Conservation (phyloP, 441 rosid species). For the Erysimum cheiri region DNA sequence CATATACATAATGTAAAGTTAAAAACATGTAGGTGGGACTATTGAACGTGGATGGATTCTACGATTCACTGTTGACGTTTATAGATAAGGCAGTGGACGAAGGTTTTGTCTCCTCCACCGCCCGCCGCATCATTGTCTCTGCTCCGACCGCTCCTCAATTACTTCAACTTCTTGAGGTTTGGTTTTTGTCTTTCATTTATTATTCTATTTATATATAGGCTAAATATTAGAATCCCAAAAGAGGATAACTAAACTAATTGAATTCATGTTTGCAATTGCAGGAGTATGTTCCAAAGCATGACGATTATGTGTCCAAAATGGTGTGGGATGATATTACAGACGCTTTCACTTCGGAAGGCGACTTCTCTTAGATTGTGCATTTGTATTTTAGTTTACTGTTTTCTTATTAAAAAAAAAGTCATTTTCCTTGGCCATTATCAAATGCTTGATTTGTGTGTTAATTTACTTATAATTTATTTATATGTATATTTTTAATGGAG, state of each 20-base stretch:
- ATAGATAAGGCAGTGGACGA: conserved; percentile 95
- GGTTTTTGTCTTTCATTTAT: not conserved
- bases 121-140: conserved; percentile 86
- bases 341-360: conserved; percentile 6
- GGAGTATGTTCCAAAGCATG: conserved; percentile 46
- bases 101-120: conserved; percentile 82
- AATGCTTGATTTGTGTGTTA: conserved; percentile 10
- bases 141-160: conserved; percentile 65
- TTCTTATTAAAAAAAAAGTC: not conserved
- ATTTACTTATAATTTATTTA: not conserved
- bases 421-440: not conserved
- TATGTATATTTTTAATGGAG: too few species aligned
- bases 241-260: not conserved
- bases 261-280: conserved; percentile 4
- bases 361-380: conserved; percentile 21
- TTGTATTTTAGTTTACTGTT: not conserved
- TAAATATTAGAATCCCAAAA: not conserved
- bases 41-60: conserved; percentile 91
- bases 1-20: conserved; percentile 6
- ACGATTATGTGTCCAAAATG: conserved; percentile 46
- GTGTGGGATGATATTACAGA: conserved; percentile 34
- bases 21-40: conserved; percentile 69
- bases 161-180: conserved; percentile 69
- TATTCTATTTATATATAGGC: not conserved
- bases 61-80: conserved; percentile 81